These are phyloP conservation scores for Ophiostoma quercus DNA, from an alignment of 2,329 filamentous ascomycete species.

Conservation along the genomic window DNA sequence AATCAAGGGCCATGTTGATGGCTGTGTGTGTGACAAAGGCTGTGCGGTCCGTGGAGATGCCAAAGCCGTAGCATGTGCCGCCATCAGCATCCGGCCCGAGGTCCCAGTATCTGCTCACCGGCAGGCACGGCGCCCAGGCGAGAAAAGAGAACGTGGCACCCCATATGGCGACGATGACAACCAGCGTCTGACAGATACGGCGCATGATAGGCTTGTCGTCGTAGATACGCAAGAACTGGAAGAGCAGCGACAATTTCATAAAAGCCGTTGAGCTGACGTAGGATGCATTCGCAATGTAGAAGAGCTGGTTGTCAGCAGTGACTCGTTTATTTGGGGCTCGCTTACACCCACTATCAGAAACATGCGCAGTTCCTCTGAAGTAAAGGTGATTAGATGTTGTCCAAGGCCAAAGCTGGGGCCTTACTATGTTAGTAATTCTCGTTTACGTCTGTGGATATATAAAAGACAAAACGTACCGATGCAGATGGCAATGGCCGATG, in stretches of 20 bases:
- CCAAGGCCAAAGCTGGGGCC: no score
- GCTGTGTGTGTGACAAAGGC: not conserved
- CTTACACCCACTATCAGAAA: no score
- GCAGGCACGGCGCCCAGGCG: no score
- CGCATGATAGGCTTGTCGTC: not conserved
- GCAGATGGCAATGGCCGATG: no score
- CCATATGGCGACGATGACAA: not conserved
- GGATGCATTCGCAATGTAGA: not conserved
- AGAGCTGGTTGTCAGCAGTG: not conserved
- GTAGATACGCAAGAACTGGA: not conserved
- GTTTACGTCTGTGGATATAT: no score
- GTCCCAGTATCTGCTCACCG: not conserved
- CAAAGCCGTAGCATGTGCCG: not conserved
- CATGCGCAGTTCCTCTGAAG: no score
- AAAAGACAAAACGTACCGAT: no score
- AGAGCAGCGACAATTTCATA: not conserved
- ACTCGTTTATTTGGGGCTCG: not conserved
- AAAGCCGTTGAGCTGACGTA: not conserved
- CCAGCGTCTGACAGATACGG: not conserved
- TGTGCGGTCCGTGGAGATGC: not conserved
- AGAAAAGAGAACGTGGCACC: no score
- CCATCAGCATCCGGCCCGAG: not conserved
- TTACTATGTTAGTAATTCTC: no score
- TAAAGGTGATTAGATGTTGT: no score
- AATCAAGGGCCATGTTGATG: not conserved